Conservation (phyloP, 164 flowering plant genomes). For the Chimonanthus praecox region DNA sequence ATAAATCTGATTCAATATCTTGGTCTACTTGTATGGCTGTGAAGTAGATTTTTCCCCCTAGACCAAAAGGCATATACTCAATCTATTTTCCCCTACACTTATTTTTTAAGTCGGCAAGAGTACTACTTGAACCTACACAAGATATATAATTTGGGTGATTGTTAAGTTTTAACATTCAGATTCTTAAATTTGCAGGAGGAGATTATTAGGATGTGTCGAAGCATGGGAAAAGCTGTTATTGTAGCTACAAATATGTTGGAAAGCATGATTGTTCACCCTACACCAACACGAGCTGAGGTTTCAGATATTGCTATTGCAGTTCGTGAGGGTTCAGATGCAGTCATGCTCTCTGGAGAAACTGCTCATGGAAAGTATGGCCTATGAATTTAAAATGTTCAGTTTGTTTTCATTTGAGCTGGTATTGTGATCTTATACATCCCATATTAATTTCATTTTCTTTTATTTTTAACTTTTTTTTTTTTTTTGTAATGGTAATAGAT, state of each 20-base stretch:
- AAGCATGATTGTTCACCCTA: slow-evolving; percentile 93
- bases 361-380: slow-evolving; percentile 89
- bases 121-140: background rate
- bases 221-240: slow-evolving; percentile 89
- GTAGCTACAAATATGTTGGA: slow-evolving; percentile 95
- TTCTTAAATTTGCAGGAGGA: slow-evolving; percentile 50
- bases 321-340: slow-evolving; percentile 88
- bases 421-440: background rate
- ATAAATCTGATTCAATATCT: background rate
- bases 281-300: slow-evolving; percentile 92
- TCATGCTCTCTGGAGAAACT: slow-evolving; percentile 95
- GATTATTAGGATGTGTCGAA: slow-evolving; percentile 71
- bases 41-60: background rate
- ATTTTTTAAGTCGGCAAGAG: background rate
- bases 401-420: background rate
- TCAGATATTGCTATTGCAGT: slow-evolving; percentile 94
- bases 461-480: too few species aligned
- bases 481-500: too few species aligned
- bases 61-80: background rate
- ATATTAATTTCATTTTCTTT: background rate
- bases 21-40: background rate
- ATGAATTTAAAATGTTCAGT: background rate
- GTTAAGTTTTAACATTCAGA: background rate
- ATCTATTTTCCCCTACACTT: background rate
- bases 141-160: background rate